Percentiles rank a stretch among this genome's conserved stretches.
These are phyloP conservation scores for Penicillium riverlandense DNA, from an alignment of 495 filamentous ascomycete genomes.

Conservation along the genomic window DNA sequence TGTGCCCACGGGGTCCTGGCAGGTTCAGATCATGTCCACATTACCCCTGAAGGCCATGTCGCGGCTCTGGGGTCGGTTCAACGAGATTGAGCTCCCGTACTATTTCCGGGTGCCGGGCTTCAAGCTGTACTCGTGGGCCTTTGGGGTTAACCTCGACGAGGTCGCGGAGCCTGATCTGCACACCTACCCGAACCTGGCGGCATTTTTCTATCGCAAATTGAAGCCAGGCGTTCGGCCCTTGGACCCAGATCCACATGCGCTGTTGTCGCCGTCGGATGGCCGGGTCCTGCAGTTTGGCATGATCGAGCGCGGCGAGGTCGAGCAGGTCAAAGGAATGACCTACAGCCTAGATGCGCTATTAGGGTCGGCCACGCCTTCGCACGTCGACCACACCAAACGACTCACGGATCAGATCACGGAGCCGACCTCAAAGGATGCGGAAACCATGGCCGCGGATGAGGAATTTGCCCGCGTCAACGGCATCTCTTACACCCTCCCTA, in stretches of 20 bases:
- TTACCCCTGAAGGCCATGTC: slow-evolving; percentile 91
- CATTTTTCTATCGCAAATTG: slow-evolving; percentile 94
- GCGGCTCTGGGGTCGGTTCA: slow-evolving; percentile 89
- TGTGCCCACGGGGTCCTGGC: slow-evolving; percentile 85
- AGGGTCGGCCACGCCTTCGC: slow-evolving; percentile 50
- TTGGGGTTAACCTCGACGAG: slow-evolving; percentile 89
- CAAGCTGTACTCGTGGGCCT: slow-evolving; percentile 83
- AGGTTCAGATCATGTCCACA: slow-evolving; percentile 93
- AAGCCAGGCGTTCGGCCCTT: slow-evolving; percentile 87
- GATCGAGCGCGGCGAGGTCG: slow-evolving; percentile 90
- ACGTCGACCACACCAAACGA: slow-evolving; percentile 33
- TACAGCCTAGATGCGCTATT: slow-evolving; percentile 92
- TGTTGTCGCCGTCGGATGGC: slow-evolving; percentile 86
- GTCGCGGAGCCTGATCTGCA: slow-evolving; percentile 81
- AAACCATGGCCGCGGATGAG: slow-evolving; percentile 64
- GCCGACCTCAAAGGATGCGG: slow-evolving; percentile 24
- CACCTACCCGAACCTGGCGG: slow-evolving; percentile 82
- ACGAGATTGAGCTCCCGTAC: slow-evolving; percentile 85
- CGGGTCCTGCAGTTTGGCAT: slow-evolving; percentile 84
- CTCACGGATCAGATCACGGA: slow-evolving; percentile 24
- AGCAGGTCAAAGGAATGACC: slow-evolving; percentile 97
- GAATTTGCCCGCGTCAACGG: slow-evolving; percentile 96
- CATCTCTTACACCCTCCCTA: slow-evolving; percentile 90
- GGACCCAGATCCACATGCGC: slow-evolving; percentile 67
- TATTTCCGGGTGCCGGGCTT: slow-evolving; percentile 92